A percentile compares a stretch with the other conserved stretches of the same genome.
These are phyloP conservation scores for Prunus mongolica DNA, from an alignment of 306 rosid genomes.

Conservation along the genomic window DNA sequence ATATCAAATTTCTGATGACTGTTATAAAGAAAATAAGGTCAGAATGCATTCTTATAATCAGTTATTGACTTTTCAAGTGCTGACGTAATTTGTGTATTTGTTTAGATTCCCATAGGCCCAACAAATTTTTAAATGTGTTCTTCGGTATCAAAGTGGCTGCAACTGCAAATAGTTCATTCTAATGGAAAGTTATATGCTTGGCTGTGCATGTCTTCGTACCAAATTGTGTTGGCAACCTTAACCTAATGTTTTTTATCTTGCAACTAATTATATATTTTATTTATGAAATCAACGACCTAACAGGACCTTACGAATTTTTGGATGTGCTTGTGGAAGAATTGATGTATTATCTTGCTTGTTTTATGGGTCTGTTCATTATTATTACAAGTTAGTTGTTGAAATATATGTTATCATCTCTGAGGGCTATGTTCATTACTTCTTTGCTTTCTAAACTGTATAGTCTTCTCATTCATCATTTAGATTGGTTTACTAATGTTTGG, in stretches of 20 bases:
- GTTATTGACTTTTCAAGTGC: not conserved
- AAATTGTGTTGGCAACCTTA: not conserved
- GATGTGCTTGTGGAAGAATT: not conserved
- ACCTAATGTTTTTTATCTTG: not conserved
- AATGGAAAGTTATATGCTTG: not conserved
- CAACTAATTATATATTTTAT: not conserved
- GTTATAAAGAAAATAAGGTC: constrained; percentile 51
- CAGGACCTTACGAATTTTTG: not conserved
- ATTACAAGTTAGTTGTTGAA: not conserved
- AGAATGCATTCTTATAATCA: constrained; percentile 3
- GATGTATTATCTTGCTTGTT: not conserved
- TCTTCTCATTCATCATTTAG: not conserved
- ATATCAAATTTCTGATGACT: constrained; percentile 47
- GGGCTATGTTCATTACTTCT: constrained; percentile 1
- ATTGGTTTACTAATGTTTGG: constrained; percentile 18
- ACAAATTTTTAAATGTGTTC: not conserved
- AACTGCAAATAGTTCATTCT: not conserved
- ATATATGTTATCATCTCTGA: not conserved
- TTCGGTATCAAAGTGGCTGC: not conserved
- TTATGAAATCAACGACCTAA: not conserved
- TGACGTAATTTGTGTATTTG: not conserved
- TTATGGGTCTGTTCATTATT: not conserved
- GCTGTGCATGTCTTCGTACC: not conserved
- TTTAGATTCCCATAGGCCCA: not conserved
- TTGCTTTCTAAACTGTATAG: not conserved